Evolutionary conservation across 2,329 filamentous ascomycete genomes (phyloP), one percentile per base, ranked within the genome.

Genomic region (Massarina eburnea): DNA sequence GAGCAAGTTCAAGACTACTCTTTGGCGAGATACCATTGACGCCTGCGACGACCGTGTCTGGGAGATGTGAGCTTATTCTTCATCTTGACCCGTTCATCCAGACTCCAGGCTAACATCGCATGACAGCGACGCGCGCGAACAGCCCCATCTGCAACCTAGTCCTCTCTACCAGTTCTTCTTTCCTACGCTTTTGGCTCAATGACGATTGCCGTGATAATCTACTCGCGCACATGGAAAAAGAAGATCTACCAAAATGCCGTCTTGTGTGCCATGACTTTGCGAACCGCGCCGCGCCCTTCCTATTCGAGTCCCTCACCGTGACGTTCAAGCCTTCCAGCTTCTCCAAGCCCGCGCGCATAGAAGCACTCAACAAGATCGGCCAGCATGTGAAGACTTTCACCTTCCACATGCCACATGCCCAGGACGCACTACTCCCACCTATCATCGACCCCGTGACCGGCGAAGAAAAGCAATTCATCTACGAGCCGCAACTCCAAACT

Each of bases 351-450:
- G 80, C 82, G 52, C 81, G 87, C 40, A 77, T 94, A 55, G 82
- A 86, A 49, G 89, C 89, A 19, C 77, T 96, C 46, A 81, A 84
- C 48, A 80, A 88, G 49, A 84, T 96, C 59, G 91, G 90, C 46
- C 84, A 84, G 56, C 83, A 92, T 68, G 81, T 95, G 59, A 84
- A 89, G 70, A 85, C 85, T 48, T 77, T 95, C 43, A 88, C 81
- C 46, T 95, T 96, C 73, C 79, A 78, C 64, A 80, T 95, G 56
- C 81, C 88, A 21, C 89, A 95, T 71, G 83, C 82, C 5, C 74
- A 81, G n/a, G 81, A 88, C 42, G 94, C 88, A 33, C 91, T 91
- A 64, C 77, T 95, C 8, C 88, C 90, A 14, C 90, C 90, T n/a
- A 79, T 96, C 36, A 78, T 95, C 30, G 86, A 95, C 64, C 87